Evolutionary conservation across 2,329 filamentous ascomycete genomes (phyloP).

Genomic region (Calycina herbarum): DNA sequence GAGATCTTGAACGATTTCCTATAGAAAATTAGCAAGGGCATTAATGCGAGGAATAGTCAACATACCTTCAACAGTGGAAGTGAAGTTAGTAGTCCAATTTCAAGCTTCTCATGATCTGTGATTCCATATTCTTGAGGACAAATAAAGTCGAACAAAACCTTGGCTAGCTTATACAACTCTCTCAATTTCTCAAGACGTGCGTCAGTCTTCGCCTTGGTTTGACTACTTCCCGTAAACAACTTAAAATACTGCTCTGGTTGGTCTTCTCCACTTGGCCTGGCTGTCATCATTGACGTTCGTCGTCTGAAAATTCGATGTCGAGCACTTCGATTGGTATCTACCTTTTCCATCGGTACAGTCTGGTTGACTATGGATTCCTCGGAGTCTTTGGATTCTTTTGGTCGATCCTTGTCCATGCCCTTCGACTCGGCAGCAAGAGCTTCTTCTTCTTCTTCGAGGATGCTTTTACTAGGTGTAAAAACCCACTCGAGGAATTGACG

Average conservation of each 20-base stretch:
- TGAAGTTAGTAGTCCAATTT: slow-evolving; percentile 93
- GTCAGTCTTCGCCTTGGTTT: slow-evolving; percentile 78
- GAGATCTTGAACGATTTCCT: slow-evolving; percentile 94
- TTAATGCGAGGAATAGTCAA: not conserved
- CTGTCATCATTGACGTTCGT: slow-evolving; percentile 62
- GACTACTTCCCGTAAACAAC: slow-evolving; percentile 75
- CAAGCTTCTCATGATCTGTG: slow-evolving; percentile 92
- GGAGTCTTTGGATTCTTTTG: slow-evolving; percentile 28
- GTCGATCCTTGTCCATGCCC: slow-evolving; percentile 29
- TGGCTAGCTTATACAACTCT: slow-evolving; percentile 89
- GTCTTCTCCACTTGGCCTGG: slow-evolving; percentile 49
- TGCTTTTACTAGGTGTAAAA: slow-evolving; percentile 80
- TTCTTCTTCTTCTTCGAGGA: slow-evolving; percentile 68
- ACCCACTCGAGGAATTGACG: slow-evolving; percentile 96
- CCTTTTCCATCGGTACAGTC: slow-evolving; percentile 29
- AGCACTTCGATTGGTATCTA: slow-evolving; percentile 33
- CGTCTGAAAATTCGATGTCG: slow-evolving; percentile 57
- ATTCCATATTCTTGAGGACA: slow-evolving; percentile 98
- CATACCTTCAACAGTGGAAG: slow-evolving; percentile 72
- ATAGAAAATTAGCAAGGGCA: slow-evolving; percentile 17
- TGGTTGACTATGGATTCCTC: slow-evolving; percentile 18
- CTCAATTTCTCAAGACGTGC: slow-evolving; percentile 83
- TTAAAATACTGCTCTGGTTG: slow-evolving; percentile 75
- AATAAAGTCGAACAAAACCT: slow-evolving; percentile 96
- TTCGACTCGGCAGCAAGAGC: slow-evolving; percentile 39